These are phyloP conservation scores for Marasmius sp. DNA, from an alignment of 1,284 basidiomycete genomes.

Conservation along the genomic window DNA sequence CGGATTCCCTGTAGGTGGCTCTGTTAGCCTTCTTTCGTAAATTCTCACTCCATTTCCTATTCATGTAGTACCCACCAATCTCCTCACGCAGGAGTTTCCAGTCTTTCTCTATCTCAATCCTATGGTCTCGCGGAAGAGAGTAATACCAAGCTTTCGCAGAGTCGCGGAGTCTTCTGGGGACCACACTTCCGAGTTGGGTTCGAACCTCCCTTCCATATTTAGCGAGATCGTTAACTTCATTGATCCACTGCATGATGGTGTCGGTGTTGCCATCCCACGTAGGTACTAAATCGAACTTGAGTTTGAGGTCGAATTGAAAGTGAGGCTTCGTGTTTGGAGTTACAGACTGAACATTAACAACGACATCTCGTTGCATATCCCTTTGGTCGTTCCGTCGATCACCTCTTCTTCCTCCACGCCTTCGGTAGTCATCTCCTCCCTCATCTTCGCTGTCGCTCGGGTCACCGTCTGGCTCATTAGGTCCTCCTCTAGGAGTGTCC, in stretches of 20 bases:
- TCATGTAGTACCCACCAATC: background rate
- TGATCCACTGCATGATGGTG: conserved; percentile 24
- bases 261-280: conserved; percentile 30
- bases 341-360: too few relatives aligned
- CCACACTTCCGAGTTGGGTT: conserved; percentile 19
- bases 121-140: background rate
- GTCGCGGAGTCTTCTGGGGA: conserved; percentile 13
- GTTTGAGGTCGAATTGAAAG: conserved; percentile 13
- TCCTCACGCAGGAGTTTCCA: background rate
- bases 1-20: conserved; percentile 20
- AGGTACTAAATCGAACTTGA: conserved; percentile 13
- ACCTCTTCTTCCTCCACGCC: too few relatives aligned
- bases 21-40: background rate
- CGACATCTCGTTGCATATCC: too few relatives aligned
- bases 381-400: too few relatives aligned
- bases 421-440: too few relatives aligned
- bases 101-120: background rate
- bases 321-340: too few relatives aligned
- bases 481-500: too few relatives aligned
- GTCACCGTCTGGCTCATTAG: too few relatives aligned
- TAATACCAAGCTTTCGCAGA: conserved; percentile 29
- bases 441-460: too few relatives aligned
- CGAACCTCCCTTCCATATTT: background rate
- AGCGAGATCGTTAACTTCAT: conserved; percentile 21
- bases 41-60: background rate